Conservation (phyloP, 495 filamentous ascomycete species). For the Trichoderma asperelloides region DNA sequence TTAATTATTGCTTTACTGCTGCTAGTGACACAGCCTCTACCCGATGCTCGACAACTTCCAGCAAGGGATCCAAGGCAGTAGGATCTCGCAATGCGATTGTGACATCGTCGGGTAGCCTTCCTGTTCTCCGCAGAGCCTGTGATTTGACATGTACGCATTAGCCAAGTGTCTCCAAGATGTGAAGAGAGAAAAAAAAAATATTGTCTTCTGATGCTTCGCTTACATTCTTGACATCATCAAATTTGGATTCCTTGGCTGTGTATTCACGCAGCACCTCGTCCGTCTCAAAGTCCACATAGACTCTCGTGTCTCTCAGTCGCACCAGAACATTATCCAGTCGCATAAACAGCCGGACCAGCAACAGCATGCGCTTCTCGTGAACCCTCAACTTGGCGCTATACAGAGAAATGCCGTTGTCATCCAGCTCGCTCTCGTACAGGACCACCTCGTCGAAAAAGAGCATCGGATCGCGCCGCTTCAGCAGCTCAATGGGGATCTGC, state of each 20-base stretch:
- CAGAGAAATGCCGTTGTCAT: conserved; percentile 90
- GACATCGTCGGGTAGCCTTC: conserved; percentile 55
- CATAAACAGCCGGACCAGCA: conserved; percentile 87
- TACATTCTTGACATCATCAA: conserved; percentile 69
- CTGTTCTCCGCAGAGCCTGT: conserved; percentile 46
- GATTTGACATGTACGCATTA: neutral
- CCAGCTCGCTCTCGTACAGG: conserved; percentile 93
- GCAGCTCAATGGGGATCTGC: conserved; percentile 71
- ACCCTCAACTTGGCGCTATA: conserved; percentile 82
- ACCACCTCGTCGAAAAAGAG: conserved; percentile 91
- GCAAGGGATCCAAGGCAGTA: conserved; percentile 62
- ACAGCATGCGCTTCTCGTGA: conserved; percentile 76
- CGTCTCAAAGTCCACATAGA: conserved; percentile 84
- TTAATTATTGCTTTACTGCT: conserved; percentile 11
- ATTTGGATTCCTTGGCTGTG: conserved; percentile 68
- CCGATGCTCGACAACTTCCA: conserved; percentile 57
- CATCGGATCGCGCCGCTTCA: conserved; percentile 79
- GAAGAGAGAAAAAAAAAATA: conserved; percentile 9
- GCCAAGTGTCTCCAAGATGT: neutral
- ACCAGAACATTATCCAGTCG: conserved; percentile 82
- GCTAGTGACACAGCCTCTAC: conserved; percentile 36
- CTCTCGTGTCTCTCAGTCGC: conserved; percentile 76
- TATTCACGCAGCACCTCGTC: conserved; percentile 84
- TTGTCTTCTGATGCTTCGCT: conserved; percentile 13
- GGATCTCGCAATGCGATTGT: conserved; percentile 75